Evolutionary conservation across 495 filamentous ascomycete genomes (phyloP).

Genomic region (Aspergillus ostianus): DNA sequence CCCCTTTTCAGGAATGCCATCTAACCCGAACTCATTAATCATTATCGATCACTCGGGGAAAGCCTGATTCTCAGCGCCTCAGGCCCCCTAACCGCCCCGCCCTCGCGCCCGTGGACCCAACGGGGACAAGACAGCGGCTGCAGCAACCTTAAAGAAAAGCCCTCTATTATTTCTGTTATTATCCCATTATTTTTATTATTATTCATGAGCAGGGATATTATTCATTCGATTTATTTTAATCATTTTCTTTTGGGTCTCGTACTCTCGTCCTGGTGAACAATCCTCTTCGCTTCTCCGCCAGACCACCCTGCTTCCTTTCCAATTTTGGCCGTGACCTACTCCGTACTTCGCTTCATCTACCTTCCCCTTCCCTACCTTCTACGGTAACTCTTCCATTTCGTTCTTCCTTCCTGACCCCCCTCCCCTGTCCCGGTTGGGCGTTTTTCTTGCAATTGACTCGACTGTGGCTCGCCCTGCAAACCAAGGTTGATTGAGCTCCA

Average conservation of each 20-base stretch:
- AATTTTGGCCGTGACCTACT: too few relatives aligned
- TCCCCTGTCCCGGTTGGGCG: conserved; percentile 1
- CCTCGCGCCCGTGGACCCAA: conserved; percentile 30
- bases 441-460: conserved; percentile 10
- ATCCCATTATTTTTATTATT: neutral
- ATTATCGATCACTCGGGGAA: neutral
- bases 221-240: neutral
- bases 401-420: conserved; percentile 5
- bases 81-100: conserved; percentile 20
- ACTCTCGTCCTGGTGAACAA: neutral
- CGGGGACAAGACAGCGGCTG: conserved; percentile 28
- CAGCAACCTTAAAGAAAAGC: conserved; percentile 29
- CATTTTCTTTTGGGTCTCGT: neutral
- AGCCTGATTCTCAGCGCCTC: neutral
- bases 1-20: neutral
- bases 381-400: neutral
- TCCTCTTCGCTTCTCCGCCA: conserved; percentile 1
- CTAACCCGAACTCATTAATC: neutral
- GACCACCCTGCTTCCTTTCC: too few relatives aligned
- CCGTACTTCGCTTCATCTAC: too few relatives aligned
- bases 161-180: neutral
- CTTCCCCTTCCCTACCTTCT: neutral
- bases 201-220: neutral
- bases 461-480: conserved; percentile 14
- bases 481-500: conserved; percentile 12